A percentile compares a stretch with the other conserved stretches of the same genome.
phyloP scores from a whole-genome alignment of 768 basidiomycete genomes.

The Crassisporium funariophilum region DNA sequence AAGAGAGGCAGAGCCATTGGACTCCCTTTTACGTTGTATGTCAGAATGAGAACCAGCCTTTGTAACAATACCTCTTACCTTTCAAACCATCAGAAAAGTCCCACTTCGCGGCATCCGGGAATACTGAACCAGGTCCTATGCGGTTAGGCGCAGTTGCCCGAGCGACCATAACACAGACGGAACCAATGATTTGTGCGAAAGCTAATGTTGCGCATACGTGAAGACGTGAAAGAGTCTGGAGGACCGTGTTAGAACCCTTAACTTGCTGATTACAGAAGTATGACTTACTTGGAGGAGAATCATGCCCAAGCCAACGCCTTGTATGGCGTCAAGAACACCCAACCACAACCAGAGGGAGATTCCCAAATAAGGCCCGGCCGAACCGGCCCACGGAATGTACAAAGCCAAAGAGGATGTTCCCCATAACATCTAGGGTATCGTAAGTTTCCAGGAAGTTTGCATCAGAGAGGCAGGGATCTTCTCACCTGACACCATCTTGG shows the following conservation, averaged over 20 bases:
- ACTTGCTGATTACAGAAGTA: conserved; percentile 22
- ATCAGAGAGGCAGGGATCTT: neutral
- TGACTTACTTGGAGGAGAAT: conserved; percentile 71
- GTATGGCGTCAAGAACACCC: conserved; percentile 90
- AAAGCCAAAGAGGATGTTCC: conserved; percentile 91
- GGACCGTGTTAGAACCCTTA: conserved; percentile 23
- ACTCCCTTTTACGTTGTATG: conserved; percentile 46
- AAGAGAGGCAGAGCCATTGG: conserved; percentile 85
- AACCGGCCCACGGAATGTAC: conserved; percentile 93
- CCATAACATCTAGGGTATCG: conserved; percentile 73
- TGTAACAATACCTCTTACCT: conserved; percentile 34
- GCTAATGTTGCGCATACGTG: conserved; percentile 94
- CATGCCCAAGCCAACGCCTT: conserved; percentile 93
- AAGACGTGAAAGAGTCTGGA: conserved; percentile 81
- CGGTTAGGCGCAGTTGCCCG: conserved; percentile 88
- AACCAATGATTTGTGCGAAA: conserved; percentile 88
- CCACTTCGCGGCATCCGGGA: conserved; percentile 92
- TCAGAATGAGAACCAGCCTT: conserved; percentile 2
- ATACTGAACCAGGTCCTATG: conserved; percentile 88
- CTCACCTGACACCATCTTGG: conserved; percentile 91
- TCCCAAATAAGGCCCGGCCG: conserved; percentile 84
- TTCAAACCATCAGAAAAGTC: conserved; percentile 73
- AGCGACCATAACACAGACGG: conserved; percentile 89
- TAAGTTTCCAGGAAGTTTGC: conserved; percentile 10
- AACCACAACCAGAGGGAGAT: conserved; percentile 94